Base-by-base conservation (phyloP, 805 yeast species). In the Blastobotrys muscicola region DNA sequence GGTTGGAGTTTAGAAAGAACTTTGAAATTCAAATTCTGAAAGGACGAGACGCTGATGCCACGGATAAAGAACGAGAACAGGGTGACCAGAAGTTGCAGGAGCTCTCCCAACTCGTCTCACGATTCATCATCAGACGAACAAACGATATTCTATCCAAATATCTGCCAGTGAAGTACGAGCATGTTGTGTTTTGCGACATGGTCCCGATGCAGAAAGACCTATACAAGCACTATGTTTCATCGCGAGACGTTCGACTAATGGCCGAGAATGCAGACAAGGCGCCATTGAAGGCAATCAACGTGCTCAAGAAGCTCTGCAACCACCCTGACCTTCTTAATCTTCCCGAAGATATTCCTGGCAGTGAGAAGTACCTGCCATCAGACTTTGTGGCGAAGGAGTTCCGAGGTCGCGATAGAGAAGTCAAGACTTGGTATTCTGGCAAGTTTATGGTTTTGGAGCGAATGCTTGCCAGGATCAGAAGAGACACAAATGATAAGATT, bases 101-200 rank as follows among this genome's bases (percentile, higher is more conserved):
- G 52, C 66, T 92, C 39, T 78, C 90, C 0, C 75, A 69, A 29
- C 59, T 87, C 38, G 98, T 92, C 2, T 83, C 89, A 30, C 82
- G 78, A 53, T 90, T 90, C 60, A 92, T 92, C 59, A 92, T 92
- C 47, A 74, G 98, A 59, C 78, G 98, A 58, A 87, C 97, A 0
- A 92, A 92, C 65, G 98, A 92, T 61, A 85, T 92, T 54, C 68
- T 92, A 44, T 82, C 96, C 29, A 90, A 92, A 62, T 92, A 92
- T 58, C 70, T 92, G 47, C 98, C 98, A 0, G 85, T 94, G 49
- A 92, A 92, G 62, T 89, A 87, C 59, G 98, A 92, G 61, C 95
- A 92, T 62, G 97, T 92, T 15, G 83, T 92, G n/a, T 92, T 90
- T 61, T 87, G 92, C 48, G 81, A 80, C 36, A 65, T 92, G 44